These are phyloP conservation scores for Nakazawaea molendinolei DNA, from an alignment of 805 yeast species.

Conservation along the genomic window DNA sequence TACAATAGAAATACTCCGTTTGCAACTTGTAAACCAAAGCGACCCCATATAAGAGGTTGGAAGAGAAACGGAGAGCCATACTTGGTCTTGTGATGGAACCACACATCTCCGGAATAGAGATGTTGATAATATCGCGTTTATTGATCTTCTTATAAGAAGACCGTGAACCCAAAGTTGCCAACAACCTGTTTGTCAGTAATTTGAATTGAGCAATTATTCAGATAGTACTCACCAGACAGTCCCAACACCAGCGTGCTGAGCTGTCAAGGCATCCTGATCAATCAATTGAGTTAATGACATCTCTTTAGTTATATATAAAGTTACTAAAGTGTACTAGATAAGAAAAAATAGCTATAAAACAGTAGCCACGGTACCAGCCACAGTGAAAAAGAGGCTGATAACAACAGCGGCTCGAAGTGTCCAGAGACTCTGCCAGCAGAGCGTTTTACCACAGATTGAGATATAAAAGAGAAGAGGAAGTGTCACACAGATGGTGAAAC, in stretches of 20 bases:
- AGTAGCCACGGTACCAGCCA: constrained; percentile 40
- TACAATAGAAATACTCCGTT: constrained; percentile 34
- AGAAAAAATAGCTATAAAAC: not conserved
- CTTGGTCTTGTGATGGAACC: constrained; percentile 18
- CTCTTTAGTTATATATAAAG: not conserved
- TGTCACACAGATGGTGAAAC: constrained; percentile 73
- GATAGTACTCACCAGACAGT: constrained; percentile 21
- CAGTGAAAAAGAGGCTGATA: constrained; percentile 41
- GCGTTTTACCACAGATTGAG: constrained; percentile 43
- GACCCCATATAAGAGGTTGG: constrained; percentile 42
- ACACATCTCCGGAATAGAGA: constrained; percentile 39
- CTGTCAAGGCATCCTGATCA: not conserved
- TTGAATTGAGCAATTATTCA: not conserved
- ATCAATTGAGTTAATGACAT: not conserved
- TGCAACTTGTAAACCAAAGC: constrained; percentile 43
- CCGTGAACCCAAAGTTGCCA: constrained; percentile 23
- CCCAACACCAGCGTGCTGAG: constrained; percentile 19
- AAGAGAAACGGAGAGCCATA: constrained; percentile 25
- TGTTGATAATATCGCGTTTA: constrained; percentile 25
- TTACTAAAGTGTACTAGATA: not conserved
- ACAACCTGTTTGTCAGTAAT: constrained; percentile 17
- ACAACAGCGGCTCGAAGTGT: constrained; percentile 32
- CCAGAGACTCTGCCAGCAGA: constrained; percentile 30
- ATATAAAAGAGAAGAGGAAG: constrained; percentile 73
- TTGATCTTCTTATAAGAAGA: constrained; percentile 19